Evolutionary conservation across 768 basidiomycete genomes (phyloP), one percentile per base, ranked within the genome.

Genomic region (Daedalea quercina): DNA sequence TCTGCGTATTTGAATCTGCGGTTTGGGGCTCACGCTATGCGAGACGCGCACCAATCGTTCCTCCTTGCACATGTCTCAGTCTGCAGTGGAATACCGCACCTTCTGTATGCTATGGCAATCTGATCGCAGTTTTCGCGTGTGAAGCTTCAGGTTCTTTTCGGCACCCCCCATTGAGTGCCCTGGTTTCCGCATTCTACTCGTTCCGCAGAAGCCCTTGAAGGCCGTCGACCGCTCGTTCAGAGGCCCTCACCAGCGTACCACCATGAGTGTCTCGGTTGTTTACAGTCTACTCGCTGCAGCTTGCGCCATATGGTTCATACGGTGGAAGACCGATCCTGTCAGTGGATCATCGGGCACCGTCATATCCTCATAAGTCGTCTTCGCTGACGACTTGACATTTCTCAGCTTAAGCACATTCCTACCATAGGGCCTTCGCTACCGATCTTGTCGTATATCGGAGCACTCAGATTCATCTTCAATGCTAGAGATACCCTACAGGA

Each of bases 351-450:
- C n/a, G n/a, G n/a, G 28, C 28, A 31, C 28, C 11, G 28, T 11
- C n/a, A n/a, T 31, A 11, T 31, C 28, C 28, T 4, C 28, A 15
- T 34, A 42, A 24, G 1, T 2, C 22, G 42, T n/a, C 19, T 13
- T 15, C 9, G 41, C n/a, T 44, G n/a, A 43, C 35, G n/a, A 26
- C 19, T 41, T 20, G n/a, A 25, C 17, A 23, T 13, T 31, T 9
- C 15, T 22, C 20, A 65, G 64, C 48, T 65, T 8, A 54, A 58
- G 17, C 26, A 52, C n/a, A 57, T 63, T 12, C 60, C 62, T 8
- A 62, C 60, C 9, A 47, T 63, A n/a, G 64, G 60, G 1, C 52
- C 56, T 0, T 60, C 60, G 3, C 49, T 57, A 0, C 62, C 64
- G 1, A 33, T 63, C 0, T 43, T 65, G 2, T 65, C 62, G 2